Evolutionary conservation across 2,329 filamentous ascomycete genomes (phyloP).

Genomic region (Didymella arachidicola): DNA sequence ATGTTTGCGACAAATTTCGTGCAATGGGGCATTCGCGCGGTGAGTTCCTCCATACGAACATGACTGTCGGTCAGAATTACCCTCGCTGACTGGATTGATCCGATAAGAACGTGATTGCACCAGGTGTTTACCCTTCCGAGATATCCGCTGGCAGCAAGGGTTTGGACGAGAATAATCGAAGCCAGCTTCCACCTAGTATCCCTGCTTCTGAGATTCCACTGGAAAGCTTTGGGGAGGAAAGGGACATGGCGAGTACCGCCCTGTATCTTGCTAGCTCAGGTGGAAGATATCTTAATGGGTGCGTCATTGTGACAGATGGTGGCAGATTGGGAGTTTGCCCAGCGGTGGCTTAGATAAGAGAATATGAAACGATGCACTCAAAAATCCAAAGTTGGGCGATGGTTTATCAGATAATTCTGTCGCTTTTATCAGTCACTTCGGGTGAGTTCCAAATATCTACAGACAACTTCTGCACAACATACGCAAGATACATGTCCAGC

Average conservation of each 20-base stretch:
- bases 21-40: conserved; percentile 1
- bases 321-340: neutral
- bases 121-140: neutral
- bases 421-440: too few relatives aligned
- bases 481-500: too few relatives aligned
- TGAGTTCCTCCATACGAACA: neutral
- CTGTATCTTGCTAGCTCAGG: neutral
- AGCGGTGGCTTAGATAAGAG: neutral
- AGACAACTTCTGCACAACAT: too few relatives aligned
- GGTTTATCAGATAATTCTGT: too few relatives aligned
- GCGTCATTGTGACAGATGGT: too few relatives aligned
- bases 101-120: neutral
- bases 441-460: too few relatives aligned
- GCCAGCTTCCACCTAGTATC: neutral
- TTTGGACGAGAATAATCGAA: neutral
- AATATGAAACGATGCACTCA: too few relatives aligned
- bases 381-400: too few relatives aligned
- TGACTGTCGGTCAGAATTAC: neutral
- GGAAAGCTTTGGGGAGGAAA: neutral
- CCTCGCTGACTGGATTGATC: neutral
- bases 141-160: neutral
- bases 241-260: neutral
- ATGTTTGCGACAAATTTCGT: neutral
- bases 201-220: neutral
- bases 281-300: too few relatives aligned